Conservation (phyloP, 148 eudicot species). For the Silene conica region DNA sequence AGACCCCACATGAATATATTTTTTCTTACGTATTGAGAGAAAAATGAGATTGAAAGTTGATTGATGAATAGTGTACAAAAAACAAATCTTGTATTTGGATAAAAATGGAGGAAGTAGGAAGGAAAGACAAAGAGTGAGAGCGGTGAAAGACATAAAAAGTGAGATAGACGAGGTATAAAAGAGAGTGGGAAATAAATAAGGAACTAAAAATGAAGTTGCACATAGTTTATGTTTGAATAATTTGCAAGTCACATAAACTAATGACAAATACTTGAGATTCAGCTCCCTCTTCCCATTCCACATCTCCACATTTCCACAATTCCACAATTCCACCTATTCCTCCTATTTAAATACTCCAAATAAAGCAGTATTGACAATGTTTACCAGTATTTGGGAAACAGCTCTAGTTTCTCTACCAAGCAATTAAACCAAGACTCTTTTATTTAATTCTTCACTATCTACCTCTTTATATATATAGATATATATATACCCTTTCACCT, state of each 20-base stretch:
- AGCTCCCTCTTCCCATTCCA: constrained; percentile 26
- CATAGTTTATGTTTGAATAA: constrained; percentile 5
- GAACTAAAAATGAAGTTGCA: background rate
- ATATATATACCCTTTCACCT: background rate
- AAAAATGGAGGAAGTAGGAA: too few species aligned
- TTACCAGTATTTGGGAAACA: constrained; percentile 38
- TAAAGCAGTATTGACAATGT: background rate
- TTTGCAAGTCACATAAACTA: background rate
- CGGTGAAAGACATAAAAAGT: background rate
- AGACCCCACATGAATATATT: too few species aligned
- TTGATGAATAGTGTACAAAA: too few species aligned
- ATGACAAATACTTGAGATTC: constrained; percentile 13
- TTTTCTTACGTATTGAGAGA: too few species aligned
- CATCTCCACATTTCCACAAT: too few species aligned
- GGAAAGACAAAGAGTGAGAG: too few species aligned
- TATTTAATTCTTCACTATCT: background rate
- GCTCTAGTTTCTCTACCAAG: constrained; percentile 37
- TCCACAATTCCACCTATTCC: too few species aligned
- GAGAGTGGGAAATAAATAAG: background rate
- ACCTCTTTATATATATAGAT: background rate
- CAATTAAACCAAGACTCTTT: constrained; percentile 13
- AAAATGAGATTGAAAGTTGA: too few species aligned
- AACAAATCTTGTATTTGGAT: too few species aligned
- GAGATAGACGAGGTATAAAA: background rate
- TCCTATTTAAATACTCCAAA: too few species aligned